Conservation (phyloP, 169 alveolate species). For the Plasmodium vinckei region DNA sequence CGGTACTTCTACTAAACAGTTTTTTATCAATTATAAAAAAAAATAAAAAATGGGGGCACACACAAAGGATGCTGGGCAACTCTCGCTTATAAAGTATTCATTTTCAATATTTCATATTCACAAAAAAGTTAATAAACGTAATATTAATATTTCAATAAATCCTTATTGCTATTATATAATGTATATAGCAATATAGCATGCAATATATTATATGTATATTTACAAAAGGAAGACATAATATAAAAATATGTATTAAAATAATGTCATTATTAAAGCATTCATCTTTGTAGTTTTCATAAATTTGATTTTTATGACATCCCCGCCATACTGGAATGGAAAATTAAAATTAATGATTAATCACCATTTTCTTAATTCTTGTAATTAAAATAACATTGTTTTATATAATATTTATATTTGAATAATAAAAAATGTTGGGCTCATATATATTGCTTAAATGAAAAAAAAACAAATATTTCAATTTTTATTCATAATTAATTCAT, state of each 20-base stretch:
- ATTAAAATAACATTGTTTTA: slow-evolving; percentile 22
- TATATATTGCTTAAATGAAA: slow-evolving; percentile 5
- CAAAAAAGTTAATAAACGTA: not conserved
- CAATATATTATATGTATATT: slow-evolving; percentile 1
- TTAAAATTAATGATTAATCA: slow-evolving; percentile 25
- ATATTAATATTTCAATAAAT: slow-evolving; percentile 11
- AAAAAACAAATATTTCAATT: not conserved
- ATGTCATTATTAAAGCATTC: slow-evolving; percentile 23
- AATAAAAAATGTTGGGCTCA: not conserved
- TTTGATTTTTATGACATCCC: slow-evolving; percentile 12
- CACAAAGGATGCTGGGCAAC: slow-evolving; percentile 1
- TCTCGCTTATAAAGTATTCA: slow-evolving; percentile 24
- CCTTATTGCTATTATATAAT: slow-evolving; percentile 9
- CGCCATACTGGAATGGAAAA: slow-evolving; percentile 61
- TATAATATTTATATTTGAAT: not conserved
- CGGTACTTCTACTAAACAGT: slow-evolving; percentile 13
- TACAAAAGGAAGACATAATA: slow-evolving; percentile 14
- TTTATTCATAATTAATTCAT: too few species aligned
- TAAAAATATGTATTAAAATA: slow-evolving; percentile 2
- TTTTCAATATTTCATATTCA: slow-evolving; percentile 26
- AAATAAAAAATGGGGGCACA: slow-evolving; percentile 15
- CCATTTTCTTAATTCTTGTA: slow-evolving; percentile 10
- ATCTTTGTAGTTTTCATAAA: slow-evolving; percentile 10
- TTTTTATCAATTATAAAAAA: slow-evolving; percentile 22
- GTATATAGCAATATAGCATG: not conserved